Evolutionary conservation across 768 basidiomycete genomes (phyloP).

Genomic region (Epithele typhae): DNA sequence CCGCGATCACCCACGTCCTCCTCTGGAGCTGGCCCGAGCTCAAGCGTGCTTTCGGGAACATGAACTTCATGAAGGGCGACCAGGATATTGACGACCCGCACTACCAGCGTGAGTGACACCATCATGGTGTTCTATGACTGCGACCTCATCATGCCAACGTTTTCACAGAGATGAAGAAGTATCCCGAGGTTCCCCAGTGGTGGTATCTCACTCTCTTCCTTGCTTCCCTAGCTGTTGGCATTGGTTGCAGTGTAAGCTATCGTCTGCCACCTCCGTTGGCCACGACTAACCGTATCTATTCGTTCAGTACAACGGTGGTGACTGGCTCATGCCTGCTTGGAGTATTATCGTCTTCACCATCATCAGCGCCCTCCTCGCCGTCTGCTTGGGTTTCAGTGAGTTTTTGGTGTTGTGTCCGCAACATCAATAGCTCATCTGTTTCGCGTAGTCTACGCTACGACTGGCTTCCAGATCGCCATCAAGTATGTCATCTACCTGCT

Average conservation of each 20-base stretch:
- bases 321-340: slow-evolving; percentile 51
- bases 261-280: not conserved
- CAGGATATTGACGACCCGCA: slow-evolving; percentile 48
- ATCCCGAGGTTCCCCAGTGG: slow-evolving; percentile 51
- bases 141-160: not conserved
- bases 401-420: slow-evolving; percentile 2
- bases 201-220: slow-evolving; percentile 44
- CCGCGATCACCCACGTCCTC: slow-evolving; percentile 44
- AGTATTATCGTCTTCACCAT: slow-evolving; percentile 45
- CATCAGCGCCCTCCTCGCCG: slow-evolving; percentile 35
- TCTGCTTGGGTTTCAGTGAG: slow-evolving; percentile 34
- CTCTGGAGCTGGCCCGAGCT: slow-evolving; percentile 52
- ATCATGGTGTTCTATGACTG: too few relatives aligned
- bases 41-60: slow-evolving; percentile 38
- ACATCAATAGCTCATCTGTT: not conserved
- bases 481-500: slow-evolving; percentile 48
- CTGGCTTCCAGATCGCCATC: slow-evolving; percentile 42
- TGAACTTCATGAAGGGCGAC: slow-evolving; percentile 33
- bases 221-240: slow-evolving; percentile 42
- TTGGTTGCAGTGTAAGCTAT: slow-evolving; percentile 38
- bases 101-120: slow-evolving; percentile 38
- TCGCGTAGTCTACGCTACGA: slow-evolving; percentile 35
- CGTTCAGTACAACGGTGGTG: slow-evolving; percentile 28
- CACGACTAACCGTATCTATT: too few relatives aligned
- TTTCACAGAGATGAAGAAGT: slow-evolving; percentile 42